Percentiles rank a stretch among this genome's conserved stretches.
Conservation (phyloP, 257 asterid genomes). For the Capsicum baccatum region DNA sequence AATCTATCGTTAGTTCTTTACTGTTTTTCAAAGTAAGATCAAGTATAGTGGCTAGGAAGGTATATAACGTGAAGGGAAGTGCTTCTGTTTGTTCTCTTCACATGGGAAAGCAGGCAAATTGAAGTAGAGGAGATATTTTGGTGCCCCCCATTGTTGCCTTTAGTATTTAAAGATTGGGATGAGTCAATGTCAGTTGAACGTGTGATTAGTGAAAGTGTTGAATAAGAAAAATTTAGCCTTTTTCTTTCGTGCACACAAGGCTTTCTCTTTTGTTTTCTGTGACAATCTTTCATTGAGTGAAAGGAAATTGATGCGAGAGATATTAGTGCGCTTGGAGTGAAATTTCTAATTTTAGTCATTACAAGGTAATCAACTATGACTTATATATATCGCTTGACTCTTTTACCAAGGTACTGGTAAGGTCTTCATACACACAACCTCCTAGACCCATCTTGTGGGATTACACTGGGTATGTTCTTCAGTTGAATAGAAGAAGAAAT, state of each 20-base stretch:
- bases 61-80: conserved; percentile 4
- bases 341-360: not conserved
- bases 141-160: not conserved
- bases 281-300: not conserved
- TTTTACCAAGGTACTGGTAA: not conserved
- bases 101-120: not conserved
- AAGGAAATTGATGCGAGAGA: not conserved
- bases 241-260: not conserved
- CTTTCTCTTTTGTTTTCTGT: conserved; percentile 23
- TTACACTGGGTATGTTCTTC: not conserved
- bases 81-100: conserved; percentile 12
- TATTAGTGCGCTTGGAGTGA: conserved; percentile 11
- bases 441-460: not conserved
- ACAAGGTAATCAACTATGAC: not conserved
- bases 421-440: not conserved
- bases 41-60: not conserved
- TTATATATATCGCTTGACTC: not conserved
- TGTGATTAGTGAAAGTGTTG: not conserved
- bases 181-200: not conserved
- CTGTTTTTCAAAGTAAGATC: conserved; percentile 1
- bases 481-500: not conserved
- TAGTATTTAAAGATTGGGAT: not conserved
- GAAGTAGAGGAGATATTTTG: not conserved
- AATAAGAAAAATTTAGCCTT: not conserved
- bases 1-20: not conserved